These are phyloP conservation scores for Hysterium pulicare DNA, from an alignment of 2,329 filamentous ascomycete species.

Conservation along the genomic window DNA sequence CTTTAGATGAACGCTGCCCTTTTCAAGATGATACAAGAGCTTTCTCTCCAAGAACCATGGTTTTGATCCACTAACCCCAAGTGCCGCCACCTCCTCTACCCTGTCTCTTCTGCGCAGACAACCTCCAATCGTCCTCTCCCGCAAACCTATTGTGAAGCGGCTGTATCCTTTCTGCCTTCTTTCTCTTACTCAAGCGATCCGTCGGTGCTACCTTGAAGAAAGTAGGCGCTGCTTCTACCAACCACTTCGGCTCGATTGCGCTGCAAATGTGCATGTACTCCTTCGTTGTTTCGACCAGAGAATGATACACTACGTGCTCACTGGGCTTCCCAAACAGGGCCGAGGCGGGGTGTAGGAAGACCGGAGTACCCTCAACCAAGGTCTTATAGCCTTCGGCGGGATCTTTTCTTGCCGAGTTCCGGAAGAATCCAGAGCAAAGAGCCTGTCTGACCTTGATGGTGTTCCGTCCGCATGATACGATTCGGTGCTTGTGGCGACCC, in stretches of 20 bases:
- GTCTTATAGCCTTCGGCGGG: conserved; percentile 98
- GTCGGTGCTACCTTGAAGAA: conserved; percentile 97
- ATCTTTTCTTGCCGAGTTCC: conserved; percentile 90
- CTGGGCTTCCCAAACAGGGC: conserved; percentile 93
- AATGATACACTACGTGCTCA: conserved; percentile 94
- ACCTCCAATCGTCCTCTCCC: conserved; percentile 89
- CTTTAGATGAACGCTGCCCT: too few species aligned
- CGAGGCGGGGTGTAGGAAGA: conserved; percentile 89
- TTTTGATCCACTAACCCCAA: conserved; percentile 82
- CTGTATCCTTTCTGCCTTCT: conserved; percentile 91
- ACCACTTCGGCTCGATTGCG: conserved; percentile 86
- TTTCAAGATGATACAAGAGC: too few species aligned
- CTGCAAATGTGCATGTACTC: conserved; percentile 98
- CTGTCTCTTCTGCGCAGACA: conserved; percentile 81
- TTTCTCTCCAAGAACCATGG: too few species aligned
- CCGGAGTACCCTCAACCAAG: conserved; percentile 87
- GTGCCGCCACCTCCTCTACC: conserved; percentile 88
- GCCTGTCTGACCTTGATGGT: conserved; percentile 85
- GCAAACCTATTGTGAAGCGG: conserved; percentile 91
- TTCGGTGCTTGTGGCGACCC: conserved; percentile 78
- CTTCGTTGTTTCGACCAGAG: conserved; percentile 86
- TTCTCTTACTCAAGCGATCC: conserved; percentile 81
- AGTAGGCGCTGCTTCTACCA: conserved; percentile 94
- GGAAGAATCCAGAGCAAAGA: conserved; percentile 91
- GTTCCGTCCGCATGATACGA: conserved; percentile 81